Evolutionary conservation across 768 basidiomycete species (phyloP).

Genomic region (Leccinum subgranulosum): DNA sequence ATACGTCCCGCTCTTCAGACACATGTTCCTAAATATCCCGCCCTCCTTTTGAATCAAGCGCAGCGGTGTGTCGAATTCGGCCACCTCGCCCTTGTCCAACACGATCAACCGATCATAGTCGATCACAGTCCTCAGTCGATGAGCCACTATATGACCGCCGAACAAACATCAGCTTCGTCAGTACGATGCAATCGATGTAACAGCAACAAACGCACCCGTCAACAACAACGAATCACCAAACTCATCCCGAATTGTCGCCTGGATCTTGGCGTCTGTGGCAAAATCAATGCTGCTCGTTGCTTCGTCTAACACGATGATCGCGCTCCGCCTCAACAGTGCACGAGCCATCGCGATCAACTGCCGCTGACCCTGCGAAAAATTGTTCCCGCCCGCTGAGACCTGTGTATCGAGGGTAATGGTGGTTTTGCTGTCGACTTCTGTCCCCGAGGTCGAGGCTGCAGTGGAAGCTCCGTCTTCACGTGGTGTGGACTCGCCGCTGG

Average conservation of each 20-base stretch:
- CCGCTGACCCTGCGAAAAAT: conserved; percentile 91
- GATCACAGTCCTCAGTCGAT: conserved; percentile 73
- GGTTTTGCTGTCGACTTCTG: conserved; percentile 55
- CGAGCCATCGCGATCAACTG: conserved; percentile 88
- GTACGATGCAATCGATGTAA: background rate
- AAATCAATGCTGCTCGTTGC: conserved; percentile 87
- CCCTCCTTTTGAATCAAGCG: conserved; percentile 60
- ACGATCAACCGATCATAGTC: conserved; percentile 81
- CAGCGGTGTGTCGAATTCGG: conserved; percentile 70
- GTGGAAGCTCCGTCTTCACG: conserved; percentile 40
- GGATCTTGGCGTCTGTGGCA: conserved; percentile 87
- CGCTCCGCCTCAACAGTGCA: conserved; percentile 66
- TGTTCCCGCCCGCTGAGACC: conserved; percentile 81
- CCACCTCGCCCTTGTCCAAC: conserved; percentile 50
- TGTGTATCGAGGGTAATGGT: conserved; percentile 69
- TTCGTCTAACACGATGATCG: conserved; percentile 77
- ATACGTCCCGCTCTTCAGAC: conserved; percentile 66
- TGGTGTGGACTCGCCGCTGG: conserved; percentile 45
- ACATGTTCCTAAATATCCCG: conserved; percentile 69
- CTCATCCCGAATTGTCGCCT: conserved; percentile 82
- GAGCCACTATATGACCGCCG: conserved; percentile 43
- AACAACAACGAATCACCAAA: conserved; percentile 73
- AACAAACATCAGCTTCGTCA: conserved; percentile 3
- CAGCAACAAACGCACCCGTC: conserved; percentile 49
- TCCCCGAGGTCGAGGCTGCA: conserved; percentile 38